Evolutionary conservation across 208 protist genomes (phyloP).

Genomic region (Trypanosoma vivax): DNA sequence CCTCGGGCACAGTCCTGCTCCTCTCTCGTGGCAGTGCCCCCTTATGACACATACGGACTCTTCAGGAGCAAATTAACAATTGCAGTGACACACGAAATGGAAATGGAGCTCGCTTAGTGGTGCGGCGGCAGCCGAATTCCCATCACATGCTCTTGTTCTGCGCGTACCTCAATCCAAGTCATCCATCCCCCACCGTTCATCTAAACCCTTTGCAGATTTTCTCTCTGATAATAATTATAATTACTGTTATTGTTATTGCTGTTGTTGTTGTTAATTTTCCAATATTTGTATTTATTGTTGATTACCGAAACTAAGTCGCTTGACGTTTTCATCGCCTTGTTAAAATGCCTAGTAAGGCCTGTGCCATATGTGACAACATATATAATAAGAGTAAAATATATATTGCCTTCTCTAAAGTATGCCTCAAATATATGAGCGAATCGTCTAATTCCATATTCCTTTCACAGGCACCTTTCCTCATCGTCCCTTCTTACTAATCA

Average conservation of each 20-base stretch:
- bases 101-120: conserved; percentile 83
- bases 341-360: no score
- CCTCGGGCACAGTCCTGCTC: conserved; percentile 87
- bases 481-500: no score
- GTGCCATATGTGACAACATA: no score
- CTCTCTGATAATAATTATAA: not conserved
- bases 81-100: conserved; percentile 77
- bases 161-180: not conserved
- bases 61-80: conserved; percentile 75
- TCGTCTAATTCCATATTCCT: no score
- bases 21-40: conserved; percentile 76
- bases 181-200: not conserved
- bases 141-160: not conserved
- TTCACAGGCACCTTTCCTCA: no score
- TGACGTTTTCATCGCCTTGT: no score
- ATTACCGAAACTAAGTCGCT: no score
- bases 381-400: no score
- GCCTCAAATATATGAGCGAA: no score
- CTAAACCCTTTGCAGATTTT: not conserved
- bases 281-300: not conserved
- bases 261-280: not conserved
- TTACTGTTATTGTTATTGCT: not conserved
- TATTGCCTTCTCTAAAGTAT: no score
- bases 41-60: conserved; percentile 68
- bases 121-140: not conserved